Evolutionary conservation across 2,329 filamentous ascomycete genomes (phyloP), one percentile per base, ranked within the genome.

Genomic region (Clonostachys rhizophaga): DNA sequence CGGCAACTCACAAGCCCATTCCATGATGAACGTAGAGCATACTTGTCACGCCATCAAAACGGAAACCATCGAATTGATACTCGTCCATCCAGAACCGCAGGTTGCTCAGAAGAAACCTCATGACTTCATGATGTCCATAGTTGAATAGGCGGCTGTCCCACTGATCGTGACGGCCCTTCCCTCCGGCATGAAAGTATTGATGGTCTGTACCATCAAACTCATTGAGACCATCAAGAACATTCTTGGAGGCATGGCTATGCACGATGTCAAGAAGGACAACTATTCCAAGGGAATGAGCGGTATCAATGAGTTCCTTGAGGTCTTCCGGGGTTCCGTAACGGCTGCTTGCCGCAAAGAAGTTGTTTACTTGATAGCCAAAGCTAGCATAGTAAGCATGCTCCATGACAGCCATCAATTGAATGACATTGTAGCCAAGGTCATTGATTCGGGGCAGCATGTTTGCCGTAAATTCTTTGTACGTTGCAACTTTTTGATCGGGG

Each of bases 331-430:
- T 81, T 40, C 94, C 94, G 62, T 96, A 99, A 52, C 94, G 85
- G 66, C 92, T 97, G 68, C 91, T 96, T 12, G 92, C 91, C 30
- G 94, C 94, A 59, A 97, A 99, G 76, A 99, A 99, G 68, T 88
- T 96, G 74, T 97, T 99, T 70, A 99, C 83, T 68, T 99, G 94
- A 67, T 99, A 99, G 42, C 94, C 94, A 59, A 99, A 99, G 62
- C 92, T 97, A 59, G 94, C 94, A 65, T 99, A 99, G 76, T 99
- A 99, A 44, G 94, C 94, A 69, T 99, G 94, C 65, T 99, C 94
- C 92, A 99, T 99, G 62, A 99, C 79, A 42, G 94, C 94, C 94
- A 99, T 99, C 53, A 99, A 77, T 65, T 99, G 94, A 56, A 99
- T 97, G 47, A 91, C 88, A 63, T 99, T 97, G 75, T 99, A 99